These are phyloP conservation scores for Boletus edulis DNA, from an alignment of 768 basidiomycete genomes.

Conservation along the genomic window DNA sequence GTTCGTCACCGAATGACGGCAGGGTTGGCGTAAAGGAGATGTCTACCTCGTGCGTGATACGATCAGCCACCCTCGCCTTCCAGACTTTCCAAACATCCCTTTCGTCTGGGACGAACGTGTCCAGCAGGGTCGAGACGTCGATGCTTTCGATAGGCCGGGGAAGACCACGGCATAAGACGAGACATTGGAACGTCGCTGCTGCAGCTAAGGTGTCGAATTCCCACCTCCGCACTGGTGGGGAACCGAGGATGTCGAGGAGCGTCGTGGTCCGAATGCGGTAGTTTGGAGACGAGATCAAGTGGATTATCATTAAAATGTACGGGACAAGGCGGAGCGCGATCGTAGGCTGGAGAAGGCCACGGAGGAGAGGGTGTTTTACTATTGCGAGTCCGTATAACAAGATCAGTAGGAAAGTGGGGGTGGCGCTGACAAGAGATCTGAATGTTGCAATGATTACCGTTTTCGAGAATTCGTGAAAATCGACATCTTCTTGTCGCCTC, in stretches of 20 bases:
- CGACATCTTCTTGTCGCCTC: background rate
- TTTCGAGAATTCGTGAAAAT: background rate
- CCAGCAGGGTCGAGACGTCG: background rate
- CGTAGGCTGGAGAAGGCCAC: no score
- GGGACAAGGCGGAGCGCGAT: background rate
- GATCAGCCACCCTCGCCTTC: background rate
- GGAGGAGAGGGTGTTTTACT: no score
- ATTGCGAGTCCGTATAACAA: no score
- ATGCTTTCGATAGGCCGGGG: slow-evolving; percentile 1
- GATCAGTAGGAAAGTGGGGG: background rate
- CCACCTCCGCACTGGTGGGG: slow-evolving; percentile 3
- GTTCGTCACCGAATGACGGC: background rate
- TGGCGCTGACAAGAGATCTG: background rate
- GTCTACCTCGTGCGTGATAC: background rate
- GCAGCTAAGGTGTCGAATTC: slow-evolving; percentile 1
- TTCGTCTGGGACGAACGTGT: background rate
- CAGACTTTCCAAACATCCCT: background rate
- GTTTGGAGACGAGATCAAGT: background rate
- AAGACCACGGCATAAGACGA: background rate
- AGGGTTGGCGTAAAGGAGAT: background rate
- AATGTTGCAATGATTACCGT: background rate
- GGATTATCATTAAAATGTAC: background rate
- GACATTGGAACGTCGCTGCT: slow-evolving; percentile 6
- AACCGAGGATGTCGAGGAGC: slow-evolving; percentile 2
- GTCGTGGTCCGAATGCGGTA: background rate